Evolutionary conservation across 2,329 filamentous ascomycete genomes (phyloP).

Genomic region (Pyrenophora seminiperda): DNA sequence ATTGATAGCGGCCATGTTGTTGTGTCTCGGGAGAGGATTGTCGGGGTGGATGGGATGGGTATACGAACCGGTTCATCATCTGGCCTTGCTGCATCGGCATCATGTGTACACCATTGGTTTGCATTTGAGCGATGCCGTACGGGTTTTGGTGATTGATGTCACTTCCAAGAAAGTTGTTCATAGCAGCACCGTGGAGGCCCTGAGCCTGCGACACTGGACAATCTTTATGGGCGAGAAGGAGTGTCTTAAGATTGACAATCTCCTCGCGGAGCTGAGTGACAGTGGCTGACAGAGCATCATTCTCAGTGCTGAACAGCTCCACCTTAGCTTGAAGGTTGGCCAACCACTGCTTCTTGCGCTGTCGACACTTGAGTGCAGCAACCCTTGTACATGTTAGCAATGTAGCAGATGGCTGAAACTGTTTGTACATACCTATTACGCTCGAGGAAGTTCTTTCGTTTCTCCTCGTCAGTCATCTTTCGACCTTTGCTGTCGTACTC

Average conservation of each 20-base stretch:
- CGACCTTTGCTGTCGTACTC: conserved; percentile 60
- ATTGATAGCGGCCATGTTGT: conserved; percentile 36
- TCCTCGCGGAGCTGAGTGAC: conserved; percentile 87
- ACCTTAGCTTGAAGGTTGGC: conserved; percentile 94
- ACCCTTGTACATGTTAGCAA: conserved; percentile 65
- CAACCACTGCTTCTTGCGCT: conserved; percentile 99
- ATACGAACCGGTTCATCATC: conserved; percentile 49
- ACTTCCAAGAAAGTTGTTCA: conserved; percentile 56
- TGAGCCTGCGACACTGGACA: conserved; percentile 91
- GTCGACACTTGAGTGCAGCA: conserved; percentile 93
- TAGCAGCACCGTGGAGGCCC: conserved; percentile 62
- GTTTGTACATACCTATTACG: conserved; percentile 77
- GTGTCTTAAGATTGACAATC: conserved; percentile 90
- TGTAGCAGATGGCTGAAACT: background rate
- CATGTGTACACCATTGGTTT: conserved; percentile 50
- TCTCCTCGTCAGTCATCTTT: conserved; percentile 99
- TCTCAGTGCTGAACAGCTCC: conserved; percentile 89
- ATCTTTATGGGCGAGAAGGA: conserved; percentile 93
- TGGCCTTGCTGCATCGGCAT: conserved; percentile 48
- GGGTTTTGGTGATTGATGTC: conserved; percentile 54
- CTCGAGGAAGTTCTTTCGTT: conserved; percentile 96
- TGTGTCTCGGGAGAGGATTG: conserved; percentile 31
- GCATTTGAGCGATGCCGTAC: conserved; percentile 55
- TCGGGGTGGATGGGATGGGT: conserved; percentile 23
- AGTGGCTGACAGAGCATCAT: conserved; percentile 82